These are phyloP conservation scores for Leptographium flavum DNA, from an alignment of 2,329 filamentous ascomycete species.

Conservation along the genomic window DNA sequence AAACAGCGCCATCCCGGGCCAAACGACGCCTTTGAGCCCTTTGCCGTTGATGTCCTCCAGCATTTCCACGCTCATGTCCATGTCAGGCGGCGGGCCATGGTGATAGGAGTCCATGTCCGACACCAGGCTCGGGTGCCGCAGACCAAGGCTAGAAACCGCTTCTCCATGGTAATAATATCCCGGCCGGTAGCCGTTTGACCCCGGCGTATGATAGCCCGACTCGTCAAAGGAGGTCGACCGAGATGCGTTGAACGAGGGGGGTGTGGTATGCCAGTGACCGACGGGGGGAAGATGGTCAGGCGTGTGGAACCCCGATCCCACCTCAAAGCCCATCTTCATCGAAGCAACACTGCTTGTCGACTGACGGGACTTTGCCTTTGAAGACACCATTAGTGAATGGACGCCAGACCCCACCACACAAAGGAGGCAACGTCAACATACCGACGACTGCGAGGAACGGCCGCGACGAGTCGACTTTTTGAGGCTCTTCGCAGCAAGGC, in stretches of 20 bases:
- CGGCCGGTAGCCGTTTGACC: slow-evolving; percentile 9
- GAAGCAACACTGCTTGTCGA: slow-evolving; percentile 2
- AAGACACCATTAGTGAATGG: no score
- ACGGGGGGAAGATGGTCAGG: slow-evolving; percentile 3
- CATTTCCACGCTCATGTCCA: slow-evolving; percentile 2
- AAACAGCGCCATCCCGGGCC: slow-evolving; percentile 70
- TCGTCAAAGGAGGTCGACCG: slow-evolving; percentile 8
- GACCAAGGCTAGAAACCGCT: not conserved
- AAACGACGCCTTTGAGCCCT: slow-evolving; percentile 57
- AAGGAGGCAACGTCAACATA: not conserved
- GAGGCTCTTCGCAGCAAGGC: slow-evolving; percentile 62
- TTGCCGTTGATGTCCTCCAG: slow-evolving; percentile 18
- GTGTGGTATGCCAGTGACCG: slow-evolving; percentile 11
- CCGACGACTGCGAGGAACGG: slow-evolving; percentile 11
- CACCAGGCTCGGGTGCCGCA: slow-evolving; percentile 14
- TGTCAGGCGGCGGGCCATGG: slow-evolving; percentile 15
- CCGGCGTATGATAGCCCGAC: slow-evolving; percentile 12
- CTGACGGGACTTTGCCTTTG: not conserved
- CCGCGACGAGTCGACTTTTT: slow-evolving; percentile 27
- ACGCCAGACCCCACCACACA: not conserved
- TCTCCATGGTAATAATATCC: slow-evolving; percentile 5
- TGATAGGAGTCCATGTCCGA: slow-evolving; percentile 16
- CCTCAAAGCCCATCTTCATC: not conserved
- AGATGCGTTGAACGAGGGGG: slow-evolving; percentile 3
- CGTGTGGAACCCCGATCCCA: not conserved